Base-by-base conservation (phyloP, 768 basidiomycete species). In the Auriscalpium orientale region DNA sequence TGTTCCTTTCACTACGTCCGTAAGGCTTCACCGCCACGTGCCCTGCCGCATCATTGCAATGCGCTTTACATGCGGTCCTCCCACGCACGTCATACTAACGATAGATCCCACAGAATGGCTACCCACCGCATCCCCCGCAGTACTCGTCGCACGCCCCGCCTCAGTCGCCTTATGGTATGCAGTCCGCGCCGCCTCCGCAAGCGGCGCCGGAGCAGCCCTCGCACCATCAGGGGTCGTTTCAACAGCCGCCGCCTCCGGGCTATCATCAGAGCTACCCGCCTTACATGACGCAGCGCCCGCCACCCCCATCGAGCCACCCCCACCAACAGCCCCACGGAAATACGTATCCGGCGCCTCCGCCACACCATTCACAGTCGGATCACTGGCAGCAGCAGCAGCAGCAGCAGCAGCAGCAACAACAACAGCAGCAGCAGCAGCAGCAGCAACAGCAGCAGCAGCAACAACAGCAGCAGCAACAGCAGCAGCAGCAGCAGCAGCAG, bases 191-290 rank as follows among this genome's bases (percentile, higher is more conserved):
- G 7, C 66, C 70, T 33, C 57, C 63, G 4, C 64, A 68, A 8
- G 67, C 71, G n/a, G 58, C 73, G n/a, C 72, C 76, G 51, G 76
- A 79, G 51, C 75, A 76, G 45, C 60, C 74, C 16, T 76, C 74
- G 37, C 68, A 72, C 20, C 73, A 73, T 47, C 66, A 74, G 46
- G 64, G 73, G 52, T 66, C 73, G 16, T 67, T 69, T 28, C 61
- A 77, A 35, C 72, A 76, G 1, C 70, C 73, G 13, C 66, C 76
- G 1, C 70, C 73, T 13, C 66, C 76, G 33, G 71, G 73, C 36
- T 69, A 70, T 35, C 76, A 77, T 52, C 67, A 43, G 62, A 64
- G 45, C 56, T 66, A 40, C 62, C 59, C 48, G 34, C 63, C 20
- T 56, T 59, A 60, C 36, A 50, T 56, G 47, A 18, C 53, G 53